phyloP scores from a whole-genome alignment of 306 rosid species.

The Gynostemma pentaphyllum region DNA sequence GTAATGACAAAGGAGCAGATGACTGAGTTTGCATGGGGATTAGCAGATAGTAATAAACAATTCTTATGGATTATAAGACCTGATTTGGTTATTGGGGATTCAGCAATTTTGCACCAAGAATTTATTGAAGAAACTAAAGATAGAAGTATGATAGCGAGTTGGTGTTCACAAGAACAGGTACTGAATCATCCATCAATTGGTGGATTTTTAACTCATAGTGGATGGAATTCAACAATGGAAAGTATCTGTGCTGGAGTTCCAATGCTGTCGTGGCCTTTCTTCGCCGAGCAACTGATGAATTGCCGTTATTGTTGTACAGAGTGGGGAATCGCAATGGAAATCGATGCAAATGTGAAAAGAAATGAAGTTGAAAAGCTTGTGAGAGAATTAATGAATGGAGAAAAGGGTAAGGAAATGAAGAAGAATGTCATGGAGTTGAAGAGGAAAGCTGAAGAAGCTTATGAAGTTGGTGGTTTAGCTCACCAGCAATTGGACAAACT shows the following conservation, averaged over 20 bases:
- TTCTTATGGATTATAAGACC: constrained; percentile 45
- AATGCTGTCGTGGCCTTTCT: constrained; percentile 28
- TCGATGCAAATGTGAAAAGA: constrained; percentile 29
- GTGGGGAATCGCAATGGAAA: constrained; percentile 35
- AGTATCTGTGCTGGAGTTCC: constrained; percentile 31
- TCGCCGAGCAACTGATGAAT: constrained; percentile 24
- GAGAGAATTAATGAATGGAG: constrained; percentile 30
- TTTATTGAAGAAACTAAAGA: constrained; percentile 18
- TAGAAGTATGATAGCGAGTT: constrained; percentile 21
- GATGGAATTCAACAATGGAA: constrained; percentile 25
- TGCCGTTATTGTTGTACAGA: constrained; percentile 22
- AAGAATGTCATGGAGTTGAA: constrained; percentile 15
- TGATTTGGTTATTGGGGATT: constrained; percentile 24
- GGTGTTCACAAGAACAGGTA: constrained; percentile 48
- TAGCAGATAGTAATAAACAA: constrained; percentile 21
- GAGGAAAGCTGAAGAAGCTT: background rate
- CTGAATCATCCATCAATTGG: constrained; percentile 30
- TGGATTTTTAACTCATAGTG: constrained; percentile 22
- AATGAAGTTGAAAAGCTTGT: constrained; percentile 32
- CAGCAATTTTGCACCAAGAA: constrained; percentile 18
- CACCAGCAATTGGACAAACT: background rate
- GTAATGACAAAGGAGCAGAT: constrained; percentile 25
- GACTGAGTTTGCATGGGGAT: constrained; percentile 38
- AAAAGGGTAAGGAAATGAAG: constrained; percentile 31
- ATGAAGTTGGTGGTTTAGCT: background rate